phyloP scores from a whole-genome alignment of 1,284 basidiomycete species.

The Hymenochaete sp. region DNA sequence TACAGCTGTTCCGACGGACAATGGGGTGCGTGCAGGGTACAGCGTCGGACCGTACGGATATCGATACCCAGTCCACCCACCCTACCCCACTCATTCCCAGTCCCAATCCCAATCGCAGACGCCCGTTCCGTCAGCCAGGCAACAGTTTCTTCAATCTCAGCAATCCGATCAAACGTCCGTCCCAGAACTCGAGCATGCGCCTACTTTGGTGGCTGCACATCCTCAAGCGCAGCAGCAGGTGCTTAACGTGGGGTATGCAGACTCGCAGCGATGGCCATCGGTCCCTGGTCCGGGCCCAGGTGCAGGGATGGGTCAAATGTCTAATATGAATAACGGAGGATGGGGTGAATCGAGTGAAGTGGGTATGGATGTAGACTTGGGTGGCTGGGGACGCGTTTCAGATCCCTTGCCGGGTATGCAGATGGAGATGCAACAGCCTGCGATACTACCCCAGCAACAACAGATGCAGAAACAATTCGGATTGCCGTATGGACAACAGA shows the following conservation, averaged over 20 bases:
- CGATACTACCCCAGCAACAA: too few relatives aligned
- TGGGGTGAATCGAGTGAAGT: not conserved
- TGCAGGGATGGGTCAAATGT: not conserved
- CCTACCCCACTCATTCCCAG: not conserved
- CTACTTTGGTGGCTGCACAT: not conserved
- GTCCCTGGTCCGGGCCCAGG: not conserved
- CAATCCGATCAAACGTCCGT: too few relatives aligned
- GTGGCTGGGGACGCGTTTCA: conserved; percentile 11
- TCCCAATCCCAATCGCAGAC: not conserved
- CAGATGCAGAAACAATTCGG: too few relatives aligned
- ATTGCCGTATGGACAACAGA: too few relatives aligned
- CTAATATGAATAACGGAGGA: not conserved
- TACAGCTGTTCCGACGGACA: too few relatives aligned
- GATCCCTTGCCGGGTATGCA: conserved; percentile 8
- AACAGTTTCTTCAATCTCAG: not conserved
- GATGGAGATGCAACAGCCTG: not conserved
- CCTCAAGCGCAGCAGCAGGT: not conserved
- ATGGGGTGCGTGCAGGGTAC: too few relatives aligned
- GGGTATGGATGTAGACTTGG: conserved; percentile 9
- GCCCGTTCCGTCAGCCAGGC: not conserved
- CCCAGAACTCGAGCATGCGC: too few relatives aligned
- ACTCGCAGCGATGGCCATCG: not conserved
- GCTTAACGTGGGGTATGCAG: not conserved
- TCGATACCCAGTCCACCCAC: conserved; percentile 12
- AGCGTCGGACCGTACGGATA: conserved; percentile 12